These are phyloP conservation scores for Myxozyma kluyveri DNA, from an alignment of 805 yeast species.

Conservation along the genomic window DNA sequence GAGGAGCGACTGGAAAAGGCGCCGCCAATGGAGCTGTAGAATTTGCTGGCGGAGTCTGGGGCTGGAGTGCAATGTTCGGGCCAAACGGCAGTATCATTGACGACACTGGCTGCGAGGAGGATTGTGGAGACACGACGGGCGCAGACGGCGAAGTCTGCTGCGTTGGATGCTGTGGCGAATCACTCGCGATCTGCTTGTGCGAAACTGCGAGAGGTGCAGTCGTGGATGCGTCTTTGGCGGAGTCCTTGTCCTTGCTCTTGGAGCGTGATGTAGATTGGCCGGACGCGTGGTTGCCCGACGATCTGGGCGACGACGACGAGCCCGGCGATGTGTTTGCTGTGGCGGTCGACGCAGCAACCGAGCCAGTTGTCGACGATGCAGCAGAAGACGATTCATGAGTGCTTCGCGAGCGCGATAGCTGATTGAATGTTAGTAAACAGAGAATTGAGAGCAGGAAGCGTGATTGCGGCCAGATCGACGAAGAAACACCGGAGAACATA, in stretches of 20 bases:
- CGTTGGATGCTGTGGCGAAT: not conserved
- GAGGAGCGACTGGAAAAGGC: not conserved
- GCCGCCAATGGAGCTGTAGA: not conserved
- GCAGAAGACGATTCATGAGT: slow-evolving; percentile 25
- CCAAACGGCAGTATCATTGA: not conserved
- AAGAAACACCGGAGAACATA: slow-evolving; percentile 6
- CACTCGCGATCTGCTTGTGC: no score
- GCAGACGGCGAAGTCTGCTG: slow-evolving; percentile 2
- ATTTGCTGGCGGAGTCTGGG: not conserved
- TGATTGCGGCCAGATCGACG: not conserved
- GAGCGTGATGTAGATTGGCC: slow-evolving; percentile 2
- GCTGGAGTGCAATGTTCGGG: not conserved
- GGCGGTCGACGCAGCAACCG: not conserved
- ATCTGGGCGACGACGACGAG: slow-evolving; percentile 1
- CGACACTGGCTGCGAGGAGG: slow-evolving; percentile 7
- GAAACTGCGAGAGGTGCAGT: not conserved
- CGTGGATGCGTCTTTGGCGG: slow-evolving; percentile 6
- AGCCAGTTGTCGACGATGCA: slow-evolving; percentile 5
- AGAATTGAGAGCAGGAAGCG: not conserved
- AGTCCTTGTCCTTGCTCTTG: slow-evolving; percentile 7
- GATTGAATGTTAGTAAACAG: not conserved
- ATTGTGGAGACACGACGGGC: not conserved
- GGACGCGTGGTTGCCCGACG: not conserved
- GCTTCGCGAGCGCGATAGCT: slow-evolving; percentile 33
- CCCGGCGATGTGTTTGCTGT: not conserved